Evolutionary conservation across 163 green algal genomes (phyloP).

Genomic region (Scenedesmus sp.): DNA sequence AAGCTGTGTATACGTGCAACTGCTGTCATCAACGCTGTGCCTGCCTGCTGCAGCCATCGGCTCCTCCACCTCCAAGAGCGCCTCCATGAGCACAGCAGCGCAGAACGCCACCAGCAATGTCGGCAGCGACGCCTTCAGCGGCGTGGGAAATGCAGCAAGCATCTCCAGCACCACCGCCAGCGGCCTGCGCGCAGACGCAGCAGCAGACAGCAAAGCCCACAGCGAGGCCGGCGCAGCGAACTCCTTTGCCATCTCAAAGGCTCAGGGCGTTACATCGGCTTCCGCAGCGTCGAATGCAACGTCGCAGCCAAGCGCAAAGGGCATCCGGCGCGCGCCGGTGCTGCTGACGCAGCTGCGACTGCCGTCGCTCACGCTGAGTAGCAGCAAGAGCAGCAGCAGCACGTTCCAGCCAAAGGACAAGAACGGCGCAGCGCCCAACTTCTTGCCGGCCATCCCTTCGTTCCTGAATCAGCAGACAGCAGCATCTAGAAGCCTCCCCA

Average conservation of each 20-base stretch:
- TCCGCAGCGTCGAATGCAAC: conserved; percentile 20
- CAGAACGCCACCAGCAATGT: conserved; percentile 29
- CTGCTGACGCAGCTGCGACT: conserved; percentile 13
- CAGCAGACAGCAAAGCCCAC: conserved; percentile 3
- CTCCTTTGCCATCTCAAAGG: not conserved
- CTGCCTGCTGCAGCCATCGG: conserved; percentile 20
- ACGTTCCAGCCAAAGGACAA: not conserved
- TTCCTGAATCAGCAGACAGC: not conserved
- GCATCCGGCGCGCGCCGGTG: not conserved
- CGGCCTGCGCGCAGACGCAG: conserved; percentile 14
- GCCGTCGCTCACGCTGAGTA: conserved; percentile 20
- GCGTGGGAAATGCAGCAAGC: conserved; percentile 21
- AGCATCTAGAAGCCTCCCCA: not conserved
- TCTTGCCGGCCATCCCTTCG: not conserved
- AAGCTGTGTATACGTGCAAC: not conserved
- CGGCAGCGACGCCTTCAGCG: conserved; percentile 15
- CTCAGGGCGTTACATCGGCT: conserved; percentile 4
- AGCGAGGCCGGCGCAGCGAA: conserved; percentile 16
- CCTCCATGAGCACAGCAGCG: conserved; percentile 23
- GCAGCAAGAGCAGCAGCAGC: conserved; percentile 33
- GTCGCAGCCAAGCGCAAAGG: not conserved
- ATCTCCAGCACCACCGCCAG: conserved; percentile 24
- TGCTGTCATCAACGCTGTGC: too few species aligned
- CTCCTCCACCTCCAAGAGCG: conserved; percentile 29
- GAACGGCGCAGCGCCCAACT: not conserved